A percentile compares a stretch with the other conserved stretches of the same genome.
These are phyloP conservation scores for Obelidium mucronatum DNA, from an alignment of 192 early-diverging fungal genomes.

Conservation along the genomic window DNA sequence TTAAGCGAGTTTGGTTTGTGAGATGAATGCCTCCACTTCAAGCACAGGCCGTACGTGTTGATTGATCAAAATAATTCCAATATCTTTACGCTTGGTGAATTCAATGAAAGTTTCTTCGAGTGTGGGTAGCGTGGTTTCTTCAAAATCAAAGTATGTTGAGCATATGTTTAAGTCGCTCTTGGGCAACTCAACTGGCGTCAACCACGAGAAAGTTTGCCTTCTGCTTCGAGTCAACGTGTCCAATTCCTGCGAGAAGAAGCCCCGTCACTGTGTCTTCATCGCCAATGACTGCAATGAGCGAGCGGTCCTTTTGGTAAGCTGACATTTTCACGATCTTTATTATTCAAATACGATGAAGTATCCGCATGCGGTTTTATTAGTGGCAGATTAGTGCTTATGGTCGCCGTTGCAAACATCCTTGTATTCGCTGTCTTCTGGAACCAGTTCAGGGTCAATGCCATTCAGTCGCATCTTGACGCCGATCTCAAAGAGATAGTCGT, in stretches of 20 bases:
- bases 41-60: conserved; percentile 75
- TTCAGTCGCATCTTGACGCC: conserved; percentile 89
- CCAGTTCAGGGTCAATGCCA: conserved; percentile 78
- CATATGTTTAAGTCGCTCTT: not conserved
- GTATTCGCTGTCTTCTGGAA: conserved; percentile 57
- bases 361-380: not conserved
- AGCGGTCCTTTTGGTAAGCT: conserved; percentile 53
- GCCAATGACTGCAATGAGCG: conserved; percentile 61
- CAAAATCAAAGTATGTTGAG: not conserved
- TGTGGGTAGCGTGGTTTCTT: conserved; percentile 60
- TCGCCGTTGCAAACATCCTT: conserved; percentile 31
- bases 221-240: conserved; percentile 92
- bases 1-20: not conserved
- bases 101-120: conserved; percentile 76
- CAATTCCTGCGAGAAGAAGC: conserved; percentile 95
- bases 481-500: conserved; percentile 98
- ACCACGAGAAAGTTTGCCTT: conserved; percentile 97
- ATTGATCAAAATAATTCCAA: conserved; percentile 98
- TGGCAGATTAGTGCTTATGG: not conserved
- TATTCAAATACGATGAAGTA: too few species aligned
- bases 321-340: not conserved
- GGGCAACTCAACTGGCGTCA: conserved; percentile 78
- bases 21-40: not conserved
- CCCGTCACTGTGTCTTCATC: conserved; percentile 85
- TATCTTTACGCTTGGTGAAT: conserved; percentile 92